Conservation (phyloP, 2,329 filamentous ascomycete genomes). For the Alternaria viburni region DNA sequence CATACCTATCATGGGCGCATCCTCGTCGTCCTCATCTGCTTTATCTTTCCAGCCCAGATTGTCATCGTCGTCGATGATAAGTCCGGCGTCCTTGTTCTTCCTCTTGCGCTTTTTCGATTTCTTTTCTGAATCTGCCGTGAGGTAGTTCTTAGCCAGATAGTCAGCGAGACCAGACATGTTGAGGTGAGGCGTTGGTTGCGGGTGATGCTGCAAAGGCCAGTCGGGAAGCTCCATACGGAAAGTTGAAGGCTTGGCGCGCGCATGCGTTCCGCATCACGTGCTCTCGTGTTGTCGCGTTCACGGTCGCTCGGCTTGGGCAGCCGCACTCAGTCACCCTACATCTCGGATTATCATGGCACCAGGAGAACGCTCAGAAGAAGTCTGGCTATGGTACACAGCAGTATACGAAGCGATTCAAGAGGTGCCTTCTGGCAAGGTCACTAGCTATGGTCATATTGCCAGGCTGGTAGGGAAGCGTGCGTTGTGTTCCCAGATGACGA, state of each 20-base stretch:
- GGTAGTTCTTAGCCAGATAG: constrained; percentile 91
- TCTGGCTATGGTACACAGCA: constrained; percentile 73
- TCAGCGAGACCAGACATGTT: constrained; percentile 70
- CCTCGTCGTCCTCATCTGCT: constrained; percentile 61
- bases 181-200: constrained; percentile 14
- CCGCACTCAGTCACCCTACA: constrained; percentile 4
- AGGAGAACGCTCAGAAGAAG: constrained; percentile 70
- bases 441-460: constrained; percentile 84
- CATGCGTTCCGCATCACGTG: constrained; percentile 4
- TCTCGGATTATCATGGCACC: constrained; percentile 58
- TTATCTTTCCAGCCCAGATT: constrained; percentile 58
- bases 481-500: constrained; percentile 36
- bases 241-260: constrained; percentile 15
- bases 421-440: constrained; percentile 82
- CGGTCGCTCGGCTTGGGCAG: constrained; percentile 7
- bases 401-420: constrained; percentile 87
- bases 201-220: constrained; percentile 1
- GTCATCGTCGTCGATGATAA: constrained; percentile 62
- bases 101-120: constrained; percentile 62
- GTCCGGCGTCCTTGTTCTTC: constrained; percentile 49
- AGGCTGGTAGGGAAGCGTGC: constrained; percentile 74
- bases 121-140: constrained; percentile 68
- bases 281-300: constrained; percentile 38
- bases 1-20: constrained; percentile 54
- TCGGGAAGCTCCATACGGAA: constrained; percentile 6